A percentile compares a stretch with the other conserved stretches of the same genome.
Evolutionary conservation across 108 stramenopile species (phyloP).

Genomic region (Phaeodactylum tricornutum): DNA sequence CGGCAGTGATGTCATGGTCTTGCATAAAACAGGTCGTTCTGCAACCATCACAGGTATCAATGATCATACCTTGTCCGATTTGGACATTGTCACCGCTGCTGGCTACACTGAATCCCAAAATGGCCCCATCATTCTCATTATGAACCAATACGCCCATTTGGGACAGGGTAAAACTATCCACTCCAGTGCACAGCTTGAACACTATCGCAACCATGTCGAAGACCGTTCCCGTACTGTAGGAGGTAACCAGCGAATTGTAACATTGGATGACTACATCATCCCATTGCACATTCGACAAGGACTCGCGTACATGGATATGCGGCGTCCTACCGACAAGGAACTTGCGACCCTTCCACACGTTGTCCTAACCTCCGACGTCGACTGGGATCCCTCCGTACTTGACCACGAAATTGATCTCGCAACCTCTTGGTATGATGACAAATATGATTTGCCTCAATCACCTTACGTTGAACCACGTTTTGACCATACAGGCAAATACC

Average conservation of each 20-base stretch:
- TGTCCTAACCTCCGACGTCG: not conserved
- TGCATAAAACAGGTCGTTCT: constrained; percentile 1
- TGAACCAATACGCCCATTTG: constrained; percentile 21
- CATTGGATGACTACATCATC: constrained; percentile 9
- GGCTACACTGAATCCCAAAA: constrained; percentile 1
- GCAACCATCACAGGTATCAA: constrained; percentile 22
- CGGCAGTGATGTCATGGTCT: constrained; percentile 9
- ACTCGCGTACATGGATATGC: constrained; percentile 1
- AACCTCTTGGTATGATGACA: not conserved
- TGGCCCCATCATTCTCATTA: constrained; percentile 16
- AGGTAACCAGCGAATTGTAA: constrained; percentile 13
- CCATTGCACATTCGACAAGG: constrained; percentile 3
- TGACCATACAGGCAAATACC: no score
- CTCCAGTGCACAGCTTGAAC: constrained; percentile 14
- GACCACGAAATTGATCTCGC: constrained; percentile 3
- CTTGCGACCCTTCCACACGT: not conserved
- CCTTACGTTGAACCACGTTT: no score
- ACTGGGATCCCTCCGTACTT: constrained; percentile 10
- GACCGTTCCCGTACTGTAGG: constrained; percentile 8
- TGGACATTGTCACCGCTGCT: constrained; percentile 17
- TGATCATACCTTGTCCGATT: constrained; percentile 10
- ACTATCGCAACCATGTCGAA: constrained; percentile 5
- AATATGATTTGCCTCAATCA: no score
- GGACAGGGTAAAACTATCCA: constrained; percentile 17
- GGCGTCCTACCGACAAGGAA: constrained; percentile 9